Evolutionary conservation across 805 yeast genomes (phyloP), one percentile per base, ranked within the genome.

Genomic region (Candida coleopterorum): DNA sequence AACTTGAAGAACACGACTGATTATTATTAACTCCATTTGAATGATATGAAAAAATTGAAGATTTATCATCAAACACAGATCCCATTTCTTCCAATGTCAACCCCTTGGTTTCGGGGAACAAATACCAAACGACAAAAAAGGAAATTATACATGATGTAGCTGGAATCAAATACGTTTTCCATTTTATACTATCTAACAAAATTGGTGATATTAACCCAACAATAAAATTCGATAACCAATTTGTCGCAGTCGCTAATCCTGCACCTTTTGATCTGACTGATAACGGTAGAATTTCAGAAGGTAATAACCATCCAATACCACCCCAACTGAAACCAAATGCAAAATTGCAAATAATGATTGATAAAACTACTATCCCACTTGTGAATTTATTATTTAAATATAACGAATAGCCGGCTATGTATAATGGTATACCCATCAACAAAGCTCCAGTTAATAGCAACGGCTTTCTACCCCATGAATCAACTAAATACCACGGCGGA

Each of bases 121-220:
- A 64, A 38, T 70, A 72, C 61, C 72, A 77, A 9, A 88, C 96
- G 16, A 81, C 78, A 25, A 83, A 56, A 41, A 84, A 79, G 3
- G 95, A 85, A 29, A 81, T 56, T 31, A 79, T 64, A 60, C 96
- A 87, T 21, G 86, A 83, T 18, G 73, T 56, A 1, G 93, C 90
- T 42, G 90, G 96, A 37, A 88, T 72, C 46, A 89, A 60, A 56
- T 89, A 88, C 36, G 93, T 69, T 41, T 79, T 70, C 95, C 95
- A 89, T 21, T 74, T 69, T 48, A 88, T 84, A 6, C 61, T 37
- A 48, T 82, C 95, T 51, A 87, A 81, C 39, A 88, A 69, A 18
- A 87, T 75, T 2, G 97, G 97, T 0, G 95, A 85, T 76, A 84
- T 75, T 59, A 85, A 93, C 9, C 97, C 96, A 18, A 88, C 96